phyloP scores from a whole-genome alignment of 2,329 filamentous ascomycete genomes.

The Setomelanomma holmii region DNA sequence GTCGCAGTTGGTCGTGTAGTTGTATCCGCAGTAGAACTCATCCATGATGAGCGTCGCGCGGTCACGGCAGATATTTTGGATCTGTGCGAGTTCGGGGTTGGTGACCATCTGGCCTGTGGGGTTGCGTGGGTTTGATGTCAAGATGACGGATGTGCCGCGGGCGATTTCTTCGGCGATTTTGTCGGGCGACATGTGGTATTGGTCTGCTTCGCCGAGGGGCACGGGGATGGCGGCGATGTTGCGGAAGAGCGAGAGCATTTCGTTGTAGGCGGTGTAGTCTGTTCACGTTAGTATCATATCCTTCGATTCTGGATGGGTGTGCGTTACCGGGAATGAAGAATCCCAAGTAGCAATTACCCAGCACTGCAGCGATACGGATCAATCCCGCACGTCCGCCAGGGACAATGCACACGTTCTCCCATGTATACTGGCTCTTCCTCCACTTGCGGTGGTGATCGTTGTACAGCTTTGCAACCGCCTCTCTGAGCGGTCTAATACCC shows the following conservation, averaged over 20 bases:
- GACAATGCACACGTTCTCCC: constrained; percentile 97
- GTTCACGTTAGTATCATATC: constrained; percentile 20
- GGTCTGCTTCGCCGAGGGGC: constrained; percentile 82
- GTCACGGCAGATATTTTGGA: constrained; percentile 91
- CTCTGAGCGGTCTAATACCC: constrained; percentile 87
- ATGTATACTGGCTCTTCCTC: constrained; percentile 89
- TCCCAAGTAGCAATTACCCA: constrained; percentile 89
- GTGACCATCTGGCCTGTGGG: constrained; percentile 84
- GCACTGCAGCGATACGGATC: constrained; percentile 91
- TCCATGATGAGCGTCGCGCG: constrained; percentile 92
- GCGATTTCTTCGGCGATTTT: constrained; percentile 93
- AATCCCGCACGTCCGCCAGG: constrained; percentile 90
- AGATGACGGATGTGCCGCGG: constrained; percentile 77
- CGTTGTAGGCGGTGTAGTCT: constrained; percentile 95
- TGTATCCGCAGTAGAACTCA: constrained; percentile 92
- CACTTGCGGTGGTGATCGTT: constrained; percentile 90
- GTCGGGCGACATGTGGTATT: constrained; percentile 91
- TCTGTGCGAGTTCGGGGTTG: constrained; percentile 84
- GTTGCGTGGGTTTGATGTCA: constrained; percentile 95
- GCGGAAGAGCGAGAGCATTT: constrained; percentile 94
- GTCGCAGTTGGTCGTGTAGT: constrained; percentile 92
- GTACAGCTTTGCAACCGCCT: constrained; percentile 90
- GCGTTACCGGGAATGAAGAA: constrained; percentile 77
- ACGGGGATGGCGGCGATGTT: constrained; percentile 63
- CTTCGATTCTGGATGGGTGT: not conserved